Conservation (phyloP, 805 yeast genomes). For the Saturnispora sekii region DNA sequence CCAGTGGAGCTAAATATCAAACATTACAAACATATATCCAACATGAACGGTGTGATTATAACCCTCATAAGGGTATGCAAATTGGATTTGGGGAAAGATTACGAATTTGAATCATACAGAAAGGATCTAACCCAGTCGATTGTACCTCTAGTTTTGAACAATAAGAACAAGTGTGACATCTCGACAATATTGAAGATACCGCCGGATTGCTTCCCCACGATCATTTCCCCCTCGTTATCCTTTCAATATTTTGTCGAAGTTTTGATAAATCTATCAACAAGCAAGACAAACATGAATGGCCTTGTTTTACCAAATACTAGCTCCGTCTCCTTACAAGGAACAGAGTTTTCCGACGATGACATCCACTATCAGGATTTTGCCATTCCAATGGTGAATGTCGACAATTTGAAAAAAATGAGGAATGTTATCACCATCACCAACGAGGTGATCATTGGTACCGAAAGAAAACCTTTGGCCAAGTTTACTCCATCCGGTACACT, state of each 20-base stretch:
- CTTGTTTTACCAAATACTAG: neutral
- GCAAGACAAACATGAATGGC: neutral
- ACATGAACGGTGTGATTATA: constrained; percentile 62
- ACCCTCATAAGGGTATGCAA: constrained; percentile 77
- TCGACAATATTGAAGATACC: constrained; percentile 65
- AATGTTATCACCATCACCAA: constrained; percentile 76
- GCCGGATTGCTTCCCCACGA: constrained; percentile 78
- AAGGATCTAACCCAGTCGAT: constrained; percentile 75
- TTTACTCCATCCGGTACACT: constrained; percentile 10
- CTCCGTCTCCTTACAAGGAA: neutral
- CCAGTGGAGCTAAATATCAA: constrained; percentile 59
- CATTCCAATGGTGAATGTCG: constrained; percentile 59
- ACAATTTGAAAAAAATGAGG: constrained; percentile 60
- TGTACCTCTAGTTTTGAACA: constrained; percentile 72
- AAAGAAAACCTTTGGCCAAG: constrained; percentile 33
- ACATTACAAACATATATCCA: constrained; percentile 64
- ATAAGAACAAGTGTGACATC: constrained; percentile 45
- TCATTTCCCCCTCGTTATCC: constrained; percentile 57
- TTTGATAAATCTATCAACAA: constrained; percentile 55
- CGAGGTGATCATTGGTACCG: constrained; percentile 76
- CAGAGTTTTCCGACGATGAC: constrained; percentile 16
- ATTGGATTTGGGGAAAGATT: constrained; percentile 47
- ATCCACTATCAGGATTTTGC: constrained; percentile 15
- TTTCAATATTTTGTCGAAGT: constrained; percentile 84
- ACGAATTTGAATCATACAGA: constrained; percentile 61